Percentiles rank a stretch among this genome's conserved stretches.
Conservation (phyloP, 306 rosid genomes). For the Trifolium fragiferum region DNA sequence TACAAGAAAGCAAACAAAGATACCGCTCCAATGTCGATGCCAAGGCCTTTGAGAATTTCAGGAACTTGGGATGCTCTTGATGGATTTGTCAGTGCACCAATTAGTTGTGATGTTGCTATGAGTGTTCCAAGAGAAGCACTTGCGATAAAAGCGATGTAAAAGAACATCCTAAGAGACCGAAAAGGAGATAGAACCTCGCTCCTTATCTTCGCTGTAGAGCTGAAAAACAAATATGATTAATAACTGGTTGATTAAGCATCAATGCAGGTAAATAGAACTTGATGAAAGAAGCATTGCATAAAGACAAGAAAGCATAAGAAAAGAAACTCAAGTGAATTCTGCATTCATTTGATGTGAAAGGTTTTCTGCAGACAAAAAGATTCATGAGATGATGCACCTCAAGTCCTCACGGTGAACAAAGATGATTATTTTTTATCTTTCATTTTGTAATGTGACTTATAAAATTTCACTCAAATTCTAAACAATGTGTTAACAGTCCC, state of each 20-base stretch:
- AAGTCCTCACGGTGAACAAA: not conserved
- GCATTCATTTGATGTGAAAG: conserved; percentile 38
- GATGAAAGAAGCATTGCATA: conserved; percentile 50
- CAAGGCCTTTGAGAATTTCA: conserved; percentile 69
- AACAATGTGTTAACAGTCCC: not conserved
- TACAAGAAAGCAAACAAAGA: conserved; percentile 78
- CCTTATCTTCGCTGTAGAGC: conserved; percentile 86
- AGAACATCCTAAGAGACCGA: conserved; percentile 90
- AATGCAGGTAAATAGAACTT: conserved; percentile 58
- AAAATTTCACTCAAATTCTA: conserved; percentile 9
- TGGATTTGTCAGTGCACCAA: conserved; percentile 75
- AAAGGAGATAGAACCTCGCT: conserved; percentile 85
- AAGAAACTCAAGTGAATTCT: conserved; percentile 29
- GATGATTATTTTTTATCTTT: not conserved
- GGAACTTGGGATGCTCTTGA: conserved; percentile 64
- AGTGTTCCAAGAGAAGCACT: conserved; percentile 77
- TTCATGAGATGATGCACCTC: not conserved
- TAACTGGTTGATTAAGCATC: conserved; percentile 51
- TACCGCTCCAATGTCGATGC: conserved; percentile 83
- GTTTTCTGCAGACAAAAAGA: not conserved
- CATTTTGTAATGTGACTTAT: not conserved
- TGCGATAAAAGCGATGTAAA: conserved; percentile 70
- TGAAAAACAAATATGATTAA: conserved; percentile 61
- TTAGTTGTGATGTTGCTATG: conserved; percentile 72
- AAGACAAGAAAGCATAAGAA: conserved; percentile 45